A percentile compares a stretch with the other conserved stretches of the same genome.
These are phyloP conservation scores for Oleoguttula mirabilis DNA, from an alignment of 495 filamentous ascomycete species.

Conservation along the genomic window DNA sequence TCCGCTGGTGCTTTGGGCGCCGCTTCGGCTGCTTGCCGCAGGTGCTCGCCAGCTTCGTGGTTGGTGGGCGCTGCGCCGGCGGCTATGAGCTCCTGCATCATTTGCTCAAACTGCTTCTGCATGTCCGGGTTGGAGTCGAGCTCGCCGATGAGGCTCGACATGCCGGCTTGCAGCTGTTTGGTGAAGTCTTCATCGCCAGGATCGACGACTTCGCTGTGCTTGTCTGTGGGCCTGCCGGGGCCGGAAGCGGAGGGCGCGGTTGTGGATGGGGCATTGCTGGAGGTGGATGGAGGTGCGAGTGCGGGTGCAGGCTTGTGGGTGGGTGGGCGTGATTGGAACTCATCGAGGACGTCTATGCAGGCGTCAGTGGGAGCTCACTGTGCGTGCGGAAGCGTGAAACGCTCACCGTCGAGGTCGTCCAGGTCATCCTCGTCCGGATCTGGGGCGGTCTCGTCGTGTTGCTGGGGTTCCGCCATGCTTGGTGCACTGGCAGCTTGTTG, in stretches of 20 bases:
- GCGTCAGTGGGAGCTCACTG: neutral
- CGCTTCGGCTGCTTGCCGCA: conserved; percentile 14
- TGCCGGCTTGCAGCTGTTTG: conserved; percentile 71
- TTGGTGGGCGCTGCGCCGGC: conserved; percentile 27
- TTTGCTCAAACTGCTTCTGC: conserved; percentile 71
- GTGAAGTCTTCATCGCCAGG: conserved; percentile 55
- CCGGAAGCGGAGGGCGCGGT: conserved; percentile 26
- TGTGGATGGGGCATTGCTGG: conserved; percentile 32
- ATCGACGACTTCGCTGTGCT: conserved; percentile 1
- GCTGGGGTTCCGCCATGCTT: conserved; percentile 11
- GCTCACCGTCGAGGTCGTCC: conserved; percentile 77
- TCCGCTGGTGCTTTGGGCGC: conserved; percentile 12
- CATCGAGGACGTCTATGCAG: conserved; percentile 69
- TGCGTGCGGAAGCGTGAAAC: neutral
- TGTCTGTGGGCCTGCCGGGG: conserved; percentile 29
- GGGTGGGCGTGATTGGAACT: conserved; percentile 49
- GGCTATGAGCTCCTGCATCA: conserved; percentile 65
- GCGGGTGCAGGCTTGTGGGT: too few relatives aligned
- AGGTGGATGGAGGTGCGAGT: conserved; percentile 26
- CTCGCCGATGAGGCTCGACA: conserved; percentile 68
- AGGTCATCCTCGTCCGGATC: conserved; percentile 80
- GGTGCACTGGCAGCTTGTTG: too few relatives aligned
- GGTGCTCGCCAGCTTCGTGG: conserved; percentile 13
- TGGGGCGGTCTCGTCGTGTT: conserved; percentile 39
- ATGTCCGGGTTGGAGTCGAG: conserved; percentile 60